These are phyloP conservation scores for Suillus discolor DNA, from an alignment of 768 basidiomycete species.

Conservation along the genomic window DNA sequence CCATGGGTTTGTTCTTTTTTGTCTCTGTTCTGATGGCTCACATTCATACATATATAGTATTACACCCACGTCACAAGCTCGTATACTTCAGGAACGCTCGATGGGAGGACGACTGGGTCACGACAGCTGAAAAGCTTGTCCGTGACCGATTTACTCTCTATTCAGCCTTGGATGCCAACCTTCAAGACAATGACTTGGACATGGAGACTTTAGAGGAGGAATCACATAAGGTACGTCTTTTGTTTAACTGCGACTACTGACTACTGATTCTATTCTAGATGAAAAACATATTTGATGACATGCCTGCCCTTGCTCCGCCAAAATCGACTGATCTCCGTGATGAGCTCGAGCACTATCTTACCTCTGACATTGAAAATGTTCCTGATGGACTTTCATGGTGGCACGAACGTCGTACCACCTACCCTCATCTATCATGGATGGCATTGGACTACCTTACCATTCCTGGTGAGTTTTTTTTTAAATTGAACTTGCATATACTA, in stretches of 20 bases:
- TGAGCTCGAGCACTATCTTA: conserved; percentile 34
- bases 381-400: conserved; percentile 35
- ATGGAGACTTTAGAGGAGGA: background rate
- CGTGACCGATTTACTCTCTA: conserved; percentile 18
- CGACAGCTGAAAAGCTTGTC: conserved; percentile 25
- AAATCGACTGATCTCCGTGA: conserved; percentile 18
- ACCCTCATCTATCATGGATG: conserved; percentile 35
- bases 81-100: conserved; percentile 28
- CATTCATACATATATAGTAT: conserved; percentile 20
- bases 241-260: conserved; percentile 3
- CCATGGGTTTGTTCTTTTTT: conserved; percentile 25
- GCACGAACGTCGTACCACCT: conserved; percentile 21
- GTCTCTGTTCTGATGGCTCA: background rate
- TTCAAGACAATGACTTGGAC: background rate
- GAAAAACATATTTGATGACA: conserved; percentile 34
- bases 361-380: conserved; percentile 26
- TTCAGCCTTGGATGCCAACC: background rate
- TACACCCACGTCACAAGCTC: conserved; percentile 32
- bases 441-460: conserved; percentile 36
- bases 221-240: conserved; percentile 1
- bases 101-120: conserved; percentile 30
- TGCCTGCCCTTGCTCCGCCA: conserved; percentile 25
- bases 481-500: conserved; percentile 13
- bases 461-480: conserved; percentile 28
- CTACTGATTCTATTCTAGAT: conserved; percentile 7